Evolutionary conservation across 257 asterid genomes (phyloP).

Genomic region (Fraxinus excelsior): DNA sequence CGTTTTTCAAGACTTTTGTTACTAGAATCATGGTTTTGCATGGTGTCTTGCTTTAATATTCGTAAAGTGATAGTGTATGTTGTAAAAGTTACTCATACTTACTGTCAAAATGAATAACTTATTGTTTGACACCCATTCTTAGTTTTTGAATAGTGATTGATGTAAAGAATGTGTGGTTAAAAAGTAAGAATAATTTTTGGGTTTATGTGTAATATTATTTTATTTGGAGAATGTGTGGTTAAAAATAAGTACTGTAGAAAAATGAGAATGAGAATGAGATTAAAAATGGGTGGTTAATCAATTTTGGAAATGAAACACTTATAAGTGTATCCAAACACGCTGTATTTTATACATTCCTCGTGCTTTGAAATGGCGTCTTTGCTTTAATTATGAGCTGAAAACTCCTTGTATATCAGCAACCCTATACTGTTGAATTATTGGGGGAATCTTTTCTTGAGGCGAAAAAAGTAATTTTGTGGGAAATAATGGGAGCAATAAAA

Average conservation of each 20-base stretch:
- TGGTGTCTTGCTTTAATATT: neutral
- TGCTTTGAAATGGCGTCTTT: too few species aligned
- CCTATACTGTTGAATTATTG: conserved; percentile 23
- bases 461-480: conserved; percentile 13
- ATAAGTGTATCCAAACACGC: neutral
- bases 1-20: neutral
- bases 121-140: too few species aligned
- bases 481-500: conserved; percentile 23
- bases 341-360: neutral
- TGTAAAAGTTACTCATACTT: neutral
- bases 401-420: neutral
- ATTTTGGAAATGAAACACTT: neutral
- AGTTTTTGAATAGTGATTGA: too few species aligned
- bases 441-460: conserved; percentile 27
- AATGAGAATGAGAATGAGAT: too few species aligned
- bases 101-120: neutral
- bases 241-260: too few species aligned
- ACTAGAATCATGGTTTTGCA: neutral
- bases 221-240: too few species aligned
- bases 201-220: too few species aligned
- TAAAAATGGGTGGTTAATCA: too few species aligned
- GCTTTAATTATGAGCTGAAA: too few species aligned
- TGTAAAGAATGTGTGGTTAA: too few species aligned
- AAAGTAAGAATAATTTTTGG: too few species aligned
- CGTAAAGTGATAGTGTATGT: neutral